These are phyloP conservation scores for Ophiostoma pallidulum DNA, from an alignment of 2,329 filamentous ascomycete genomes.

Conservation along the genomic window DNA sequence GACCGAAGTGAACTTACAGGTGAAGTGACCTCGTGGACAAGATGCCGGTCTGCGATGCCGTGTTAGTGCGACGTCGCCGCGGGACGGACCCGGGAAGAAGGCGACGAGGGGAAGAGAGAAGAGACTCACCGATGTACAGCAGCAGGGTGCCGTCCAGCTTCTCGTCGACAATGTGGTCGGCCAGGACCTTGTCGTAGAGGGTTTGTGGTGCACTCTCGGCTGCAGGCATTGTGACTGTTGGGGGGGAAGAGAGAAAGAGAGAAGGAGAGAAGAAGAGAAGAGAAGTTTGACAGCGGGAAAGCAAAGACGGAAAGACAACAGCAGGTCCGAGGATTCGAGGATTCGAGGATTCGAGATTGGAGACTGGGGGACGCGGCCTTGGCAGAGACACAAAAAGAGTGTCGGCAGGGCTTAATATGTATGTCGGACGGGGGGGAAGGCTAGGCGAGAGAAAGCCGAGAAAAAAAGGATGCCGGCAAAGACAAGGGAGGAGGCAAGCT, in stretches of 20 bases:
- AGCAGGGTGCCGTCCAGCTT: conserved; percentile 87
- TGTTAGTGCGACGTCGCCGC: too few species aligned
- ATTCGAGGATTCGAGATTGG: conserved; percentile 5
- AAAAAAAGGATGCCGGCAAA: not conserved
- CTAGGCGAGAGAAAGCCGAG: not conserved
- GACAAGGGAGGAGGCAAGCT: conserved; percentile 4
- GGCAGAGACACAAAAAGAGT: conserved; percentile 1
- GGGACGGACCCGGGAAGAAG: too few species aligned
- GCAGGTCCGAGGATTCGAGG: not conserved
- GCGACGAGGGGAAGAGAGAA: too few species aligned
- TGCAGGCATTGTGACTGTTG: conserved; percentile 53
- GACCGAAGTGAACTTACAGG: conserved; percentile 49
- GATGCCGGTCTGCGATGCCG: conserved; percentile 92
- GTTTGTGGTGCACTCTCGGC: conserved; percentile 66
- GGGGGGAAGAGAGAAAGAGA: not conserved
- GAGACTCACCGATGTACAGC: conserved; percentile 83
- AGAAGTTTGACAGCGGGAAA: not conserved
- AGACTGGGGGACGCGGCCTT: not conserved
- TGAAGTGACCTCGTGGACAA: conserved; percentile 97
- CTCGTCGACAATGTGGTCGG: conserved; percentile 90
- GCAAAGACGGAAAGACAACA: not conserved
- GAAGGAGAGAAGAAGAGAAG: not conserved
- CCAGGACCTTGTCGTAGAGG: conserved; percentile 95
- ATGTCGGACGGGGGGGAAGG: not conserved
- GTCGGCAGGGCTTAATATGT: not conserved